Evolutionary conservation across 164 flowering plant species (phyloP), one percentile per base, ranked within the genome.

Genomic region (Tetrastigma voinierianum): DNA sequence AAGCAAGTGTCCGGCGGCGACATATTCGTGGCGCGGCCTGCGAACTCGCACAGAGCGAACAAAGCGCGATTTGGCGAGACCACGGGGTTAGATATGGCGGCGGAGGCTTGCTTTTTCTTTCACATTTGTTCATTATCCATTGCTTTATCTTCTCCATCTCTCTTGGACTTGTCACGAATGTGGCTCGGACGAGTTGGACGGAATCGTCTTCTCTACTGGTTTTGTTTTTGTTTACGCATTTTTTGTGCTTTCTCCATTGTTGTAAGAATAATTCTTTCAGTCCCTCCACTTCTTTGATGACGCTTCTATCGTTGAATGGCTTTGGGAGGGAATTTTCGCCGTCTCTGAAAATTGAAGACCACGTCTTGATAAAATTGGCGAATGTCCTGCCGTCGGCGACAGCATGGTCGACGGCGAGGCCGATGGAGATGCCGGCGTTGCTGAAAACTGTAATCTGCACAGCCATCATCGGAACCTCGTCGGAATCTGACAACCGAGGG

Each of bases 361-460:
- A 86, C 1, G 80, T 21, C 52, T 69, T 78, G 6, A 83, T 25
- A 61, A 86, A 84, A 16, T 62, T 18, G 59, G 47, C 54, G 8
- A 74, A 57, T 1, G 78, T 16, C 23, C 65, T 69, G 2, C 79
- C 84, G 58, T 84, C 90, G 11, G 66, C 73, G 1, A 51, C 70
- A 16, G 60, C 79, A 51, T 81, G 88, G 53, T 49, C 59, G 20
- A 49, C 23, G 2, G 79, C 56, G 10, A 78, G 2, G 0, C 81
- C 85, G 3, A 82, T 25, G 52, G 76, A 79, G 1, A 82, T 3
- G 8, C 86, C 86, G 1, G 23, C 7, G 51, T 62, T 67, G 1
- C 82, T 78, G 24, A 84, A 87, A 0, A 81, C 19, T 0, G 87
- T 83, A 3, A 81, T 56, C 24, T 81, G 85, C 16, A 79, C 15